These are phyloP conservation scores for Chaetomidium leptoderma DNA, from an alignment of 495 filamentous ascomycete species.

Conservation along the genomic window DNA sequence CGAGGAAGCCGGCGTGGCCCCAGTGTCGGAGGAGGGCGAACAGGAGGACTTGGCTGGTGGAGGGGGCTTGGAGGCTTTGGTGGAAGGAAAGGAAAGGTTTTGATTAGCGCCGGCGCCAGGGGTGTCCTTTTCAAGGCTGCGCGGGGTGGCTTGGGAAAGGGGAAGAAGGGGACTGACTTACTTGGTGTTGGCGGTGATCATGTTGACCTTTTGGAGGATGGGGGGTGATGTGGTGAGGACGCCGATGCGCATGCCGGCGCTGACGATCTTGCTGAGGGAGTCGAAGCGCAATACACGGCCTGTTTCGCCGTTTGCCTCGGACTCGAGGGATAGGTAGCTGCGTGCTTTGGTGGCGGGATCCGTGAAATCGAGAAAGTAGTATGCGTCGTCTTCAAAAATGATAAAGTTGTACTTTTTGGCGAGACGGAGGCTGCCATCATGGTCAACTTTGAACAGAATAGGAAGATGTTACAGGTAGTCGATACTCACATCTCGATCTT, in stretches of 20 bases:
- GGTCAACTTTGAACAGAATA: too few relatives aligned
- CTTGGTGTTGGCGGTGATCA: constrained; percentile 15
- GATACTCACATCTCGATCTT: constrained; percentile 4
- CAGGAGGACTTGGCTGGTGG: constrained; percentile 5
- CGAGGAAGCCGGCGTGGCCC: constrained; percentile 12
- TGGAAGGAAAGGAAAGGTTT: too few relatives aligned
- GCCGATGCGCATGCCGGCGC: constrained; percentile 14
- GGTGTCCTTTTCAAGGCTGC: too few relatives aligned
- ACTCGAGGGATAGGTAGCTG: constrained; percentile 14
- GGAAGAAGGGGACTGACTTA: too few relatives aligned
- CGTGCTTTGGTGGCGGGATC: constrained; percentile 11
- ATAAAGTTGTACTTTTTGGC: constrained; percentile 11
- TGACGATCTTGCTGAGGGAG: constrained; percentile 18
- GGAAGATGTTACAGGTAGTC: background rate
- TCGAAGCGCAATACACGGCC: constrained; percentile 15
- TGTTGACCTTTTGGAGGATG: constrained; percentile 13
- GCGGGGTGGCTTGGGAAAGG: too few relatives aligned
- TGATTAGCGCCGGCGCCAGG: too few relatives aligned
- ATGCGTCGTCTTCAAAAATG: constrained; percentile 9
- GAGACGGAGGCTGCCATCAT: constrained; percentile 2
- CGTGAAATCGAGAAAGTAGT: constrained; percentile 16
- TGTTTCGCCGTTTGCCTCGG: constrained; percentile 14
- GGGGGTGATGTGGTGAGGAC: background rate
- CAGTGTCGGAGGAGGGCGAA: constrained; percentile 13
- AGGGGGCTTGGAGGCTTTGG: constrained; percentile 11